Conservation (phyloP, 192 early-diverging fungal genomes). For the Cetraspora pellucida region DNA sequence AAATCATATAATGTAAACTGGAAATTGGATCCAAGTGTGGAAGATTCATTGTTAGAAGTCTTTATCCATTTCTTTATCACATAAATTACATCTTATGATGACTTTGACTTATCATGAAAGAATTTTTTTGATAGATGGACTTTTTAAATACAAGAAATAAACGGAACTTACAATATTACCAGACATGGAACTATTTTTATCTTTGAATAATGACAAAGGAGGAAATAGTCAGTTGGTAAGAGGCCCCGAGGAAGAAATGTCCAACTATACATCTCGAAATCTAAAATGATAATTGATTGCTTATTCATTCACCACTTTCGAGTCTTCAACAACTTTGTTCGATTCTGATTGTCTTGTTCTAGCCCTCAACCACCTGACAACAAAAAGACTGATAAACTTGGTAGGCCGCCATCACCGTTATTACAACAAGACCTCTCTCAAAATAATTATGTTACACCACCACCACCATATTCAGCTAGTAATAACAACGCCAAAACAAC, state of each 20-base stretch:
- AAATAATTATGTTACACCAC: constrained; percentile 2
- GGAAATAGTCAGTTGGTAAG: constrained; percentile 3
- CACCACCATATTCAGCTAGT: constrained; percentile 29
- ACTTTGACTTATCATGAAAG: not conserved
- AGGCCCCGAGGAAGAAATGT: not conserved
- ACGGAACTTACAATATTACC: not conserved
- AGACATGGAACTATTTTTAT: constrained; percentile 18
- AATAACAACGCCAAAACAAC: constrained; percentile 38
- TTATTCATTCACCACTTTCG: not conserved
- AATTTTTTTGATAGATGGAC: not conserved
- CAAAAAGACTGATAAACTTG: not conserved
- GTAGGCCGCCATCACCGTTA: constrained; percentile 33
- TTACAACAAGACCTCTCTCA: not conserved
- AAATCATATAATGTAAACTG: constrained; percentile 76
- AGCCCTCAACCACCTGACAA: not conserved
- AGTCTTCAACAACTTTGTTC: not conserved
- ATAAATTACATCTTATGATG: not conserved
- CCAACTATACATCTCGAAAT: not conserved
- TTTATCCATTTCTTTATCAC: not conserved
- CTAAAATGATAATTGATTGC: too few relatives aligned
- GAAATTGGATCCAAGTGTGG: constrained; percentile 52
- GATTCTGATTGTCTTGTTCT: not conserved
- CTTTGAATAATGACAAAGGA: not conserved
- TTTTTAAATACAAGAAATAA: not conserved
- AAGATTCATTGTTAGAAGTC: constrained; percentile 43